A percentile compares a stretch with the other conserved stretches of the same genome.
These are phyloP conservation scores for Rostrohypoxylon terebratum DNA, from an alignment of 495 filamentous ascomycete species.

Conservation along the genomic window DNA sequence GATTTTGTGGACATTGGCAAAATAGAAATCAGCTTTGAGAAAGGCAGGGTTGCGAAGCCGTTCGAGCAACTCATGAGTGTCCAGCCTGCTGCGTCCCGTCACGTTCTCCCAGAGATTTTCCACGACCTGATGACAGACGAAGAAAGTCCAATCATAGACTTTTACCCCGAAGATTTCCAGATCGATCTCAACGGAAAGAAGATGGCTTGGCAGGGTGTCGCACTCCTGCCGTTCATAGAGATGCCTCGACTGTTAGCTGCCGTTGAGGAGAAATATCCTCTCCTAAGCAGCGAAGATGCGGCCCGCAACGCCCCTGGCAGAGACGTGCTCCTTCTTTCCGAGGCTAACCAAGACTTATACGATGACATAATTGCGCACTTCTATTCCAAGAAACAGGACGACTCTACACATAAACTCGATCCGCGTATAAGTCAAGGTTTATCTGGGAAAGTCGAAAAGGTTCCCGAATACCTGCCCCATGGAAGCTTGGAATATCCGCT, in stretches of 20 bases:
- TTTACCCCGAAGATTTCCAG: slow-evolving; percentile 94
- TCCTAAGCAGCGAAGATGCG: slow-evolving; percentile 80
- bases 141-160: slow-evolving; percentile 93
- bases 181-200: slow-evolving; percentile 98
- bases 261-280: slow-evolving; percentile 83
- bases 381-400: slow-evolving; percentile 87
- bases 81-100: slow-evolving; percentile 88
- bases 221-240: slow-evolving; percentile 94
- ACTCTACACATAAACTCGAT: slow-evolving; percentile 74
- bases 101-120: slow-evolving; percentile 88
- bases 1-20: slow-evolving; percentile 90
- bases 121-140: slow-evolving; percentile 87
- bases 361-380: slow-evolving; percentile 82
- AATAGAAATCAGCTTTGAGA: slow-evolving; percentile 83
- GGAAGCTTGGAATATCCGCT: slow-evolving; percentile 70
- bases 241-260: slow-evolving; percentile 86
- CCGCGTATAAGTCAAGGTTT: slow-evolving; percentile 79
- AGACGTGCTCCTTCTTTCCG: slow-evolving; percentile 86
- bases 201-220: slow-evolving; percentile 97
- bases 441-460: slow-evolving; percentile 82
- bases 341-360: slow-evolving; percentile 79
- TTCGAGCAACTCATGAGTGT: slow-evolving; percentile 99
- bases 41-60: slow-evolving; percentile 86
- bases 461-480: slow-evolving; percentile 82
- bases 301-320: slow-evolving; percentile 82